phyloP scores from a whole-genome alignment of 2,329 filamentous ascomycete genomes.

The Aspergillus sp. region DNA sequence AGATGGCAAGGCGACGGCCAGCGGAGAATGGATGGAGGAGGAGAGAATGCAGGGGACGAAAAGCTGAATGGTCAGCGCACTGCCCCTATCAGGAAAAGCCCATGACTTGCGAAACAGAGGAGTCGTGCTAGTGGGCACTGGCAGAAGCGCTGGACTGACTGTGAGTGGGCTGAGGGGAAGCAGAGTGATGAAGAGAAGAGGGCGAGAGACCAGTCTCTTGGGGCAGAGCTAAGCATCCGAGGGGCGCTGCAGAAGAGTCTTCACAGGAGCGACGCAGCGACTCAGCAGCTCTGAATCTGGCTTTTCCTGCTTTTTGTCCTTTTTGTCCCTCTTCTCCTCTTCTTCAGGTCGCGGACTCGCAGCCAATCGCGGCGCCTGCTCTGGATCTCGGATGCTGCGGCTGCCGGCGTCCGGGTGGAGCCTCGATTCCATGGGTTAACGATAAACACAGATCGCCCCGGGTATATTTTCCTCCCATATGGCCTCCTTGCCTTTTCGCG shows the following conservation, averaged over 20 bases:
- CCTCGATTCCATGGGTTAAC: conserved; percentile 2
- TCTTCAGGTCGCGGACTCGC: not conserved
- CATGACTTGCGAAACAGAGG: conserved; percentile 12
- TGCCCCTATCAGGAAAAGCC: conserved; percentile 28
- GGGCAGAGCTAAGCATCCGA: not conserved
- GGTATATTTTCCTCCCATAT: conserved; percentile 13
- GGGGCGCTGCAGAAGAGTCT: too few species aligned
- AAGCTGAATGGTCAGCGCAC: conserved; percentile 30
- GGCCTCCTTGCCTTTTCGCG: conserved; percentile 9
- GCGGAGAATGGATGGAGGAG: conserved; percentile 18
- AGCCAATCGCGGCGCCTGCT: not conserved
- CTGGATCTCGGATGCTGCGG: conserved; percentile 22
- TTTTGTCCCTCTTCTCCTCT: not conserved
- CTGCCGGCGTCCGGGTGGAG: conserved; percentile 20
- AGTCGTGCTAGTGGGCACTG: not conserved
- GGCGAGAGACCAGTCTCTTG: not conserved
- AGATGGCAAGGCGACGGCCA: conserved; percentile 8
- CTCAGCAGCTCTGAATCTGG: not conserved
- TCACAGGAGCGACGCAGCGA: not conserved
- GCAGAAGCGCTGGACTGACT: not conserved
- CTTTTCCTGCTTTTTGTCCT: not conserved
- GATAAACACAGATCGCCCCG: not conserved
- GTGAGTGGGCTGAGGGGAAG: not conserved
- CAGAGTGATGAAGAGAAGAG: conserved; percentile 13
- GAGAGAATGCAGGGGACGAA: conserved; percentile 12